phyloP scores from a whole-genome alignment of 352 stramenopile species.

The Aphanomyces astaci region DNA sequence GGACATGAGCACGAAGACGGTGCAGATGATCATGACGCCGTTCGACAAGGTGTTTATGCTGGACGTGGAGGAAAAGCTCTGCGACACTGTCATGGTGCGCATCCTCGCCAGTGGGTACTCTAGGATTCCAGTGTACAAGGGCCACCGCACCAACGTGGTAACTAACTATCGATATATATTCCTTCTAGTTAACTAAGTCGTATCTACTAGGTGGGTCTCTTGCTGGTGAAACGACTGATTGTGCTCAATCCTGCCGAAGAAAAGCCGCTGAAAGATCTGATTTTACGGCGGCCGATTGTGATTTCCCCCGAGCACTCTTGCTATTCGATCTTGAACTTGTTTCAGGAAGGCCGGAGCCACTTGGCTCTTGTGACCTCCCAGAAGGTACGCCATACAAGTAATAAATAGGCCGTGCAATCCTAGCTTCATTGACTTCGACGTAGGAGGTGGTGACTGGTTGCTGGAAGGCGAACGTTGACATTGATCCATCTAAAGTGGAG shows the following conservation, averaged over 20 bases:
- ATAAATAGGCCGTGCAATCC: no score
- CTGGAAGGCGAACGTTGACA: conserved; percentile 7
- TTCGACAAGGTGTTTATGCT: conserved; percentile 46
- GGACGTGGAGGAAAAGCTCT: conserved; percentile 33
- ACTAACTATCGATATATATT: no score
- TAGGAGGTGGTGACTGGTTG: conserved; percentile 26
- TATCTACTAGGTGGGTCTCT: conserved; percentile 34
- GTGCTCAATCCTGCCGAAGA: conserved; percentile 36
- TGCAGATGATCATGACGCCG: conserved; percentile 46
- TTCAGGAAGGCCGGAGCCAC: conserved; percentile 40
- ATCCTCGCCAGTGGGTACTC: conserved; percentile 47
- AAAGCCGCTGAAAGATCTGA: conserved; percentile 26
- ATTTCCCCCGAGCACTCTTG: conserved; percentile 40
- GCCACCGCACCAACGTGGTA: conserved; percentile 32
- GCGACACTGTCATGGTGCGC: conserved; percentile 32
- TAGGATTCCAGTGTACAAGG: conserved; percentile 53
- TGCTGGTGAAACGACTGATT: conserved; percentile 50
- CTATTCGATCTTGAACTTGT: conserved; percentile 51
- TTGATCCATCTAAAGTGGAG: conserved; percentile 30
- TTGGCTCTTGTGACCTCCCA: conserved; percentile 31
- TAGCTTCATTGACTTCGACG: no score
- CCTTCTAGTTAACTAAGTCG: no score
- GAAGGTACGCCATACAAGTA: conserved; percentile 5
- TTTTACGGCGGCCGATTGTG: conserved; percentile 36
- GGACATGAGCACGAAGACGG: conserved; percentile 43